Evolutionary conservation across 345 rosid species (phyloP), one percentile per base, ranked within the genome.

Genomic region (Angophora floribunda): DNA sequence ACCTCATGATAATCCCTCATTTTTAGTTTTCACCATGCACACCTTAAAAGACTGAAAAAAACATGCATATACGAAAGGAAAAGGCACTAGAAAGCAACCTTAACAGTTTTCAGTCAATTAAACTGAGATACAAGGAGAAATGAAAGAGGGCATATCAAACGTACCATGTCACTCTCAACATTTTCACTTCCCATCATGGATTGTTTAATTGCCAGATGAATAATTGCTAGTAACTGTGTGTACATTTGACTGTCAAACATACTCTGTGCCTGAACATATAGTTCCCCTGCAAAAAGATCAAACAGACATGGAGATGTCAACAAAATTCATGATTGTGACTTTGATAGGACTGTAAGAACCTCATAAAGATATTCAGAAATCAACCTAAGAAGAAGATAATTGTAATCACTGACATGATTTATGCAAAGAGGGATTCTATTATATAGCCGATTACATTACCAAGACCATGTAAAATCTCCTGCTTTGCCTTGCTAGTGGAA

Each of bases 231-330:
- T 91, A 98, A 90, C 90, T 94, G 98, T 90, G 91, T 92, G 92
- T 95, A 98, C 97, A 93, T 95, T 89, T 85, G 86, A 91, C 93
- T 94, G 88, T 97, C 98, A 95, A 98, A 98, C 98, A 96, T 97
- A 88, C 78, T 92, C 90, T 91, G 94, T 53, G 99, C 96, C 90
- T 97, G 99, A 87, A 93, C 92, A 89, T 98, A 97, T 70, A 96
- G 88, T 92, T 98, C 99, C 89, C 99, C 99, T 97, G 94, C 87
- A 86, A 90, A 89, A 92, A 88, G 85, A 88, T 75, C 26, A 90
- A 63, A 86, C 84, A 67, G 26, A 70, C 84, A 32, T 65, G 52
- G 89, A 41, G 84, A 41, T 41, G 84, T 41, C 84, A 75, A 75
- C 2, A 4, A 19, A 75, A 41, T 28, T 41, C 4, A 13, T 19